Evolutionary conservation across 2,329 filamentous ascomycete species (phyloP).

Genomic region (Neofusicoccum ribis): DNA sequence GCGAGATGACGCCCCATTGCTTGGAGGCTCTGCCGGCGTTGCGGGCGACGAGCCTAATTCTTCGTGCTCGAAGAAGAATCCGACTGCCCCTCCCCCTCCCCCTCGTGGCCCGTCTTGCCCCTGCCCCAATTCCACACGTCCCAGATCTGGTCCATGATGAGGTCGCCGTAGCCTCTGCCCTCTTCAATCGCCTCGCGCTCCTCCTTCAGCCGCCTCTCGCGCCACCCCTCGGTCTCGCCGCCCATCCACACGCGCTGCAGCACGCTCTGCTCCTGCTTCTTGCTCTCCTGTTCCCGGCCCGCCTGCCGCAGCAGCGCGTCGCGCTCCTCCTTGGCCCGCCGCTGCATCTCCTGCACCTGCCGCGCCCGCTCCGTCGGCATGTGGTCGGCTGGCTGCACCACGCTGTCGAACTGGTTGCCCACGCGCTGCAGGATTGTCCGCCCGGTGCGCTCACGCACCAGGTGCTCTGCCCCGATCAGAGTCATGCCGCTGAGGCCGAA

Average conservation of each 20-base stretch:
- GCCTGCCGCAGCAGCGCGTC: constrained; percentile 33
- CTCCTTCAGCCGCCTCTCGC: constrained; percentile 45
- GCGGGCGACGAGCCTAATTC: constrained; percentile 15
- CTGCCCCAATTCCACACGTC: constrained; percentile 50
- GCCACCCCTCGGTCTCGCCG: constrained; percentile 48
- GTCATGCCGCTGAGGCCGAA: constrained; percentile 53
- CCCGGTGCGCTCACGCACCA: constrained; percentile 44
- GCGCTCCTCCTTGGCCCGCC: constrained; percentile 37
- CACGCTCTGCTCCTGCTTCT: constrained; percentile 26
- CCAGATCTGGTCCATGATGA: constrained; percentile 50
- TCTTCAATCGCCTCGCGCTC: constrained; percentile 43
- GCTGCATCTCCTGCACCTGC: constrained; percentile 36
- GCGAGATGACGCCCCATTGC: constrained; percentile 1
- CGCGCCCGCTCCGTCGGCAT: constrained; percentile 41
- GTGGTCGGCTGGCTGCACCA: constrained; percentile 21
- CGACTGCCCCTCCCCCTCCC: not conserved
- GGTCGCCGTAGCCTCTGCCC: constrained; percentile 42
- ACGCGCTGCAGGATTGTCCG: constrained; percentile 39
- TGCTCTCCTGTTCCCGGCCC: constrained; percentile 25
- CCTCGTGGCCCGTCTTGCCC: constrained; percentile 33
- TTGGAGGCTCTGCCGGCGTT: not conserved
- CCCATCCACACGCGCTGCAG: constrained; percentile 43
- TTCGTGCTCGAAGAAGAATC: not conserved
- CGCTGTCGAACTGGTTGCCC: not conserved
- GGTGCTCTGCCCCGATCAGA: constrained; percentile 51